Evolutionary conservation across 164 flowering plant species (phyloP).

Genomic region (Liriodendron chinense): DNA sequence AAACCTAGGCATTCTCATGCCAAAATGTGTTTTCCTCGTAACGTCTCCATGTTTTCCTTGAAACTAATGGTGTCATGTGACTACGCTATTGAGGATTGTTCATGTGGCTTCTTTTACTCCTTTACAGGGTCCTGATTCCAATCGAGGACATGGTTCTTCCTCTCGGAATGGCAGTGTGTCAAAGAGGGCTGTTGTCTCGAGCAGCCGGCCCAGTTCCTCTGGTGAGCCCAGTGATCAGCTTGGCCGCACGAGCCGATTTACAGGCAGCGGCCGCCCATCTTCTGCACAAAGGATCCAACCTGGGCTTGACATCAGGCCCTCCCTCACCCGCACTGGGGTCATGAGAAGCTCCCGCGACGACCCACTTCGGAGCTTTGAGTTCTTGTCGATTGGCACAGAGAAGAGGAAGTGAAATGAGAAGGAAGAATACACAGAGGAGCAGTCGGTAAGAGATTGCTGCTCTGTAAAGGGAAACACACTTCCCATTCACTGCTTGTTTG

Average conservation of each 20-base stretch:
- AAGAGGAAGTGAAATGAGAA: conserved; percentile 31
- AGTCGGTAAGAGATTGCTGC: conserved; percentile 2
- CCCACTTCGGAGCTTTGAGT: conserved; percentile 42
- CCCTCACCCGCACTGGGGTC: conserved; percentile 23
- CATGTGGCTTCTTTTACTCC: no score
- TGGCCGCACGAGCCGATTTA: conserved; percentile 19
- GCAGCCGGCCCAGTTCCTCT: conserved; percentile 31
- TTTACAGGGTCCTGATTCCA: conserved; percentile 13
- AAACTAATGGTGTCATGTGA: no score
- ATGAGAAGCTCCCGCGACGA: conserved; percentile 34
- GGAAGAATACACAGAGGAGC: not conserved
- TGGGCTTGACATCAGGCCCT: conserved; percentile 31
- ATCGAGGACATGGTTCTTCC: conserved; percentile 19
- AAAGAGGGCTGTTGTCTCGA: conserved; percentile 24
- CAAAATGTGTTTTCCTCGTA: no score
- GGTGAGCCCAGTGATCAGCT: conserved; percentile 24
- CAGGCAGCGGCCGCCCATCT: conserved; percentile 34
- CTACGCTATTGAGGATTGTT: no score
- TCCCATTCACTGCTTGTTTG: not conserved
- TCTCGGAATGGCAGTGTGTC: conserved; percentile 30
- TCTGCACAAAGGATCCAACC: conserved; percentile 35
- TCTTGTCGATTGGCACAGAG: conserved; percentile 42
- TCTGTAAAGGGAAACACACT: not conserved
- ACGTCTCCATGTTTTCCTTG: no score
- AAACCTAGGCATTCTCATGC: no score